These are phyloP conservation scores for Kandelia obovata DNA, from an alignment of 345 rosid species.

Conservation along the genomic window DNA sequence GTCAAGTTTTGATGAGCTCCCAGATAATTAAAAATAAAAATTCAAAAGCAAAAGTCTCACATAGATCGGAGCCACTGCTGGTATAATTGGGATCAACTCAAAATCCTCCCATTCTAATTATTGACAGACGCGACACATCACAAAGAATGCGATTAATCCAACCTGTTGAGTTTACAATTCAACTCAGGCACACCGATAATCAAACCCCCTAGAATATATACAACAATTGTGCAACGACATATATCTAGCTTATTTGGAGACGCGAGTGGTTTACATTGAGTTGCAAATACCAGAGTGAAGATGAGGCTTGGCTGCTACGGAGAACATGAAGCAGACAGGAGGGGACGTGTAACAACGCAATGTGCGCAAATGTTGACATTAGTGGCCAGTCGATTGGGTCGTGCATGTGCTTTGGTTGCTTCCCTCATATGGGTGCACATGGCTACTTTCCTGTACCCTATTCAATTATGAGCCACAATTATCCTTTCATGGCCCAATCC, in stretches of 20 bases:
- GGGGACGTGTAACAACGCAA: background rate
- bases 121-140: background rate
- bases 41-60: too few relatives aligned
- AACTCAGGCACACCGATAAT: background rate
- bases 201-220: background rate
- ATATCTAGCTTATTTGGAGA: background rate
- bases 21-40: too few relatives aligned
- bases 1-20: too few relatives aligned
- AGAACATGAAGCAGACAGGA: background rate
- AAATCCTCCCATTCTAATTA: too few relatives aligned
- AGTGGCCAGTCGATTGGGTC: background rate
- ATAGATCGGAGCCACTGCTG: too few relatives aligned
- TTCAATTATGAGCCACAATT: background rate
- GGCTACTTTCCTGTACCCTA: background rate
- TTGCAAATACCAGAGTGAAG: background rate
- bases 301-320: background rate
- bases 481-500: background rate
- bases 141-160: background rate
- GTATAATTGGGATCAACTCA: too few relatives aligned
- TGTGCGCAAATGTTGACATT: background rate
- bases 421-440: background rate
- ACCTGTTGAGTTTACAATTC: too few relatives aligned
- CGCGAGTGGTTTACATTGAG: background rate
- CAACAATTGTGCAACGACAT: background rate
- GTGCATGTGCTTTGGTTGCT: background rate